Percentiles rank a stretch among this genome's conserved stretches.
These are phyloP conservation scores for Picea mariana DNA, from an alignment of 83 land plant genomes.

Conservation along the genomic window DNA sequence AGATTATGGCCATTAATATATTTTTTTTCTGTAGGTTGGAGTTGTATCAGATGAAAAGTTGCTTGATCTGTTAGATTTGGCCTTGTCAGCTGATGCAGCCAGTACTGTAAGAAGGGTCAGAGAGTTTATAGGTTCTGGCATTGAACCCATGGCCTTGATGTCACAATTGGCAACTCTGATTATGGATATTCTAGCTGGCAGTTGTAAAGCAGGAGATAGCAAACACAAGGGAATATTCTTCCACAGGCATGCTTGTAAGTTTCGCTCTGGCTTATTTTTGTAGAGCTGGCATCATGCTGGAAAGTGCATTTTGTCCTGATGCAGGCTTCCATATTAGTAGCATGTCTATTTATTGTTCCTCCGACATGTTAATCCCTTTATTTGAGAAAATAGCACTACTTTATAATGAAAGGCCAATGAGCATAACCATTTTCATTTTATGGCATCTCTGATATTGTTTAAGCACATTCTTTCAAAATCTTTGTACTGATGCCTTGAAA, in stretches of 20 bases:
- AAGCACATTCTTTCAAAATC: neutral
- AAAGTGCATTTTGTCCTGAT: conserved; percentile 14
- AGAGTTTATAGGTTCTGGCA: conserved; percentile 78
- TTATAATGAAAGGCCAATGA: no score
- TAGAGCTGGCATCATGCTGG: conserved; percentile 6
- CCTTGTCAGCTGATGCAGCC: conserved; percentile 81
- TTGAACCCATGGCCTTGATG: conserved; percentile 78
- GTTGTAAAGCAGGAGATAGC: conserved; percentile 24
- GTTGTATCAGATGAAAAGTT: conserved; percentile 81
- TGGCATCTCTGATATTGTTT: neutral
- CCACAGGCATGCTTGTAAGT: conserved; percentile 45
- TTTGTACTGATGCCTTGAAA: neutral
- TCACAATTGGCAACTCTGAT: conserved; percentile 73
- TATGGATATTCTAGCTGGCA: conserved; percentile 77
- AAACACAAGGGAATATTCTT: conserved; percentile 17
- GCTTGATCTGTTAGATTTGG: conserved; percentile 81
- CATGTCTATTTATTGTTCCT: neutral
- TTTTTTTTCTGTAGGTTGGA: conserved; percentile 61
- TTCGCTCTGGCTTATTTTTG: conserved; percentile 7
- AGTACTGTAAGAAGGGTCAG: conserved; percentile 82
- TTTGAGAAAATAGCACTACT: no score
- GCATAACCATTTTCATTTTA: neutral
- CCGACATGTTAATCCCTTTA: no score
- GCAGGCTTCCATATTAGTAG: conserved; percentile 2
- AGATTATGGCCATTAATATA: neutral